phyloP scores from a whole-genome alignment of 2,329 filamentous ascomycete genomes.

The Venturia carpophila region DNA sequence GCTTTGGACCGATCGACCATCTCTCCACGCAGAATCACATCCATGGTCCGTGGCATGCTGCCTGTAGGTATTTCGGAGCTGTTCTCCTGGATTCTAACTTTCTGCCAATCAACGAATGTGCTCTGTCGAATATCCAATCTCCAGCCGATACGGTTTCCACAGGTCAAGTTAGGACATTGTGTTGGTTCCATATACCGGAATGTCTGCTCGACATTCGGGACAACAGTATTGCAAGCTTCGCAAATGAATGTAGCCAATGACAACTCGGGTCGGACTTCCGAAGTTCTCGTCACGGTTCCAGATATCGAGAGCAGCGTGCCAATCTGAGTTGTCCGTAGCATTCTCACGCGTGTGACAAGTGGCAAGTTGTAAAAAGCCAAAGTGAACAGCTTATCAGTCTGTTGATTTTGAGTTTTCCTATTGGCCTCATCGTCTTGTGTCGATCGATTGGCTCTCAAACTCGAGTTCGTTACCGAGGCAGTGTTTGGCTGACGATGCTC shows the following conservation, averaged over 20 bases:
- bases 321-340: conserved; percentile 81
- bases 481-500: conserved; percentile 80
- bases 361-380: conserved; percentile 91
- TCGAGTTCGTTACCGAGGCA: conserved; percentile 62
- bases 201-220: conserved; percentile 90
- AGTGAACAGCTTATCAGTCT: conserved; percentile 93
- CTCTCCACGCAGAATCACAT: conserved; percentile 90
- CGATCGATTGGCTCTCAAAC: conserved; percentile 50
- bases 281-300: conserved; percentile 91
- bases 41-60: conserved; percentile 97
- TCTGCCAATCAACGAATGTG: conserved; percentile 99
- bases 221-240: conserved; percentile 73
- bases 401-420: conserved; percentile 74
- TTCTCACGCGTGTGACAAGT: conserved; percentile 75
- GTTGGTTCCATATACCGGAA: conserved; percentile 97
- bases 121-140: conserved; percentile 93
- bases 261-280: conserved; percentile 89
- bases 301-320: conserved; percentile 92
- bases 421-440: conserved; percentile 45
- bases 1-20: conserved; percentile 97
- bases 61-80: conserved; percentile 96
- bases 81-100: conserved; percentile 96
- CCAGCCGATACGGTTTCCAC: conserved; percentile 88
- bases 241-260: conserved; percentile 89
- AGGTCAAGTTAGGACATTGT: conserved; percentile 82